These are phyloP conservation scores for Neopestalotiopsis rosae DNA, from an alignment of 2,329 filamentous ascomycete species.

Conservation along the genomic window DNA sequence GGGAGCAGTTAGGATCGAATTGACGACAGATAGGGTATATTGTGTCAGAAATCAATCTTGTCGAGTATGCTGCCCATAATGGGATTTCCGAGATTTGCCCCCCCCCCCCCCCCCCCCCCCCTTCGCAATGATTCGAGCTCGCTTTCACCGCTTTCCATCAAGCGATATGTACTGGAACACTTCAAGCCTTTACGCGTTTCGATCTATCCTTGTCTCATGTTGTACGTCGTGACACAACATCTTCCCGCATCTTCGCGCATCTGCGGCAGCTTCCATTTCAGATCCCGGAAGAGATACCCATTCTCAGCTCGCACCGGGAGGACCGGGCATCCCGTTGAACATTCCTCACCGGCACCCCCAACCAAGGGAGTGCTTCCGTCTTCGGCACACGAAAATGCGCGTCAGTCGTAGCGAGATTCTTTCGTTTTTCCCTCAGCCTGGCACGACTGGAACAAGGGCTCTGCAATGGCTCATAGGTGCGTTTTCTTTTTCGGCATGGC, in stretches of 20 bases:
- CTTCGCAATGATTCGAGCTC: background rate
- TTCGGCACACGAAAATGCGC: slow-evolving; percentile 1
- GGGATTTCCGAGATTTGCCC: background rate
- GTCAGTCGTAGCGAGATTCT: background rate
- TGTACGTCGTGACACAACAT: background rate
- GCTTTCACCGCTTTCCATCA: background rate
- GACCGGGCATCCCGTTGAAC: background rate
- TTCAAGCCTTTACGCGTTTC: background rate
- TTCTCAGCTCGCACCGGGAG: background rate
- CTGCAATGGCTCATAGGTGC: background rate
- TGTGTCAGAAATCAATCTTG: background rate
- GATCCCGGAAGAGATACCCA: background rate
- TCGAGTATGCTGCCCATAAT: background rate
- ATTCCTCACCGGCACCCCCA: background rate
- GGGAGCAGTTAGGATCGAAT: background rate
- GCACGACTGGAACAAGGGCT: background rate
- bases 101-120: background rate
- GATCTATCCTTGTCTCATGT: slow-evolving; percentile 3
- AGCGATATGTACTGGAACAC: background rate
- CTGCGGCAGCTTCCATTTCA: background rate
- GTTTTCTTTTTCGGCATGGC: slow-evolving; percentile 1
- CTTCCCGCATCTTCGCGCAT: background rate
- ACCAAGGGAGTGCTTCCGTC: background rate
- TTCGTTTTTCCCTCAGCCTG: background rate
- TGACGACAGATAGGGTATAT: background rate